Evolutionary conservation across 495 filamentous ascomycete genomes (phyloP), one percentile per base, ranked within the genome.

Genomic region (Haplographium delicatum): DNA sequence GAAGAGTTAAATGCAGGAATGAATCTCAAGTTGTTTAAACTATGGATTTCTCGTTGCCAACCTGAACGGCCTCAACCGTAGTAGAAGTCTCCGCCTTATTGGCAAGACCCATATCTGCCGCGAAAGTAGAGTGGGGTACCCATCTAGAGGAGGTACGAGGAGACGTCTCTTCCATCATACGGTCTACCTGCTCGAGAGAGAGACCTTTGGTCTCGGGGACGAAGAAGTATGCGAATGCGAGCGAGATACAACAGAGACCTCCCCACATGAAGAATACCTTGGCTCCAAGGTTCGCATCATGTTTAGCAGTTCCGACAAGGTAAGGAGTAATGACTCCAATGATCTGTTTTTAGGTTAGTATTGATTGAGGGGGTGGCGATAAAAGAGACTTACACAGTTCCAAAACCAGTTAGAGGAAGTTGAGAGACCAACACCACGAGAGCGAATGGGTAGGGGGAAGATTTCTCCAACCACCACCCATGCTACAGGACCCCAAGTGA

Each of bases 341-440:
- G 44, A 57, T 47, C 10, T 47, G 44, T 20, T 47, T 20, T 8
- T n/a, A 5, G 15, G 19, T 44, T 28, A 15, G 24, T 37, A 10
- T 31, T 60, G 59, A 30, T 56, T 59, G 41, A 26, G 41, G 11
- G 41, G 4, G 19, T 27, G 35, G 18, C 9, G 35, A 41, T 15
- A 22, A 20, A 19, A 22, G 20, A 19, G 13, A 13, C 15, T 41
- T 13, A 41, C 15, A 47, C 43, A 49, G 73, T 91, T 89, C 84
- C 85, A 89, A 58, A 91, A 79, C 88, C 88, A 93, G 76, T 93
- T 93, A 61, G 83, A 88, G 51, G 86, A 80, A 43, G 88, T 90
- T 20, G 86, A 87, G 41, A 93, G 74, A 55, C 76, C 86, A 41
- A 91, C 85, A 65, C 87, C 86, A 38, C 83, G 82, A 22, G 86